Conservation (phyloP, 2,329 filamentous ascomycete species). For the Graphilbum ipis-grandicollis region DNA sequence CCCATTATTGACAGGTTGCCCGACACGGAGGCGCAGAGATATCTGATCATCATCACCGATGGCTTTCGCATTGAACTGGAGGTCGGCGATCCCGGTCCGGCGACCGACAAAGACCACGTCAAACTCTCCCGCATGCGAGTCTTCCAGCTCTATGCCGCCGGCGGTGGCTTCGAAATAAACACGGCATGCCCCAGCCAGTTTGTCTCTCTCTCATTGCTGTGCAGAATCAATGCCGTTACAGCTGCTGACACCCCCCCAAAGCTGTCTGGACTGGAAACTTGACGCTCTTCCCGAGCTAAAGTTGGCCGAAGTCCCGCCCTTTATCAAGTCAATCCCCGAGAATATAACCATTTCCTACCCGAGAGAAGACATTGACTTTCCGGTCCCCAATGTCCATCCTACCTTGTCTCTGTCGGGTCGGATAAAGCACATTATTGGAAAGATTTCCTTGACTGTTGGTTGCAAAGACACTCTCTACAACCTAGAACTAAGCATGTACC, state of each 20-base stretch:
- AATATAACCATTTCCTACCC: conserved; percentile 10
- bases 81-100: conserved; percentile 2
- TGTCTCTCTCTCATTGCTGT: conserved; percentile 4
- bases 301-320: conserved; percentile 7
- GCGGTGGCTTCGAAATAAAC: conserved; percentile 9
- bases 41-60: conserved; percentile 7
- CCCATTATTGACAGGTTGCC: conserved; percentile 1
- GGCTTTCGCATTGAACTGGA: conserved; percentile 10
- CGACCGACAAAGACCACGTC: not conserved
- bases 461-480: conserved; percentile 15
- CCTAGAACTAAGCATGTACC: conserved; percentile 18
- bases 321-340: conserved; percentile 11
- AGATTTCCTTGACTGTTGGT: conserved; percentile 16
- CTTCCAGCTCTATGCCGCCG: conserved; percentile 3
- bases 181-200: conserved; percentile 18
- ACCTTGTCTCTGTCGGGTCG: conserved; percentile 4
- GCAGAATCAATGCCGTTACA: not conserved
- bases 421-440: conserved; percentile 16
- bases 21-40: conserved; percentile 6
- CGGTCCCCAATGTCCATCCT: conserved; percentile 10
- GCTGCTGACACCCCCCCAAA: not conserved
- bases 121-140: conserved; percentile 3
- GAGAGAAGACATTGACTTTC: conserved; percentile 11
- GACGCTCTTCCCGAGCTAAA: conserved; percentile 13
- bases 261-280: conserved; percentile 19